phyloP scores from a whole-genome alignment of 176 grass and related monocot genomes.

The Poa annua region DNA sequence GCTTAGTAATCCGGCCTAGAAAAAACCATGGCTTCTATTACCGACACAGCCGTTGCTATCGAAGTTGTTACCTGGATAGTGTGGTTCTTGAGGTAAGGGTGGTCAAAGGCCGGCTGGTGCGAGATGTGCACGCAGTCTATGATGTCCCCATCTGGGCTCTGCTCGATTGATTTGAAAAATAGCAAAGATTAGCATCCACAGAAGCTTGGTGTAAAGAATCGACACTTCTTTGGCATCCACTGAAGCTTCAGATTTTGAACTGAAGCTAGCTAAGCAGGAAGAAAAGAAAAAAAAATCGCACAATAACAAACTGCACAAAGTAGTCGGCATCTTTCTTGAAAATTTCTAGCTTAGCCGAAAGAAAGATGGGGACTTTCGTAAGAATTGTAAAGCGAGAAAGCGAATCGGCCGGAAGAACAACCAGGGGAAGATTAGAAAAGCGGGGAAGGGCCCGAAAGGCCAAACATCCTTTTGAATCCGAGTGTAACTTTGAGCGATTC shows the following conservation, averaged over 20 bases:
- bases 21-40: not conserved
- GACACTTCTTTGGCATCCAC: not conserved
- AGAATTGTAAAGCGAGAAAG: slow-evolving; percentile 36
- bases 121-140: slow-evolving; percentile 97
- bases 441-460: not conserved
- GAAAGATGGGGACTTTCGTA: not conserved
- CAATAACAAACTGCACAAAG: slow-evolving; percentile 29
- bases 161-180: slow-evolving; percentile 36
- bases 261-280: not conserved
- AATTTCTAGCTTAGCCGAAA: not conserved
- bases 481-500: not conserved
- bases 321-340: slow-evolving; percentile 10
- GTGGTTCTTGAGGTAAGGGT: slow-evolving; percentile 93
- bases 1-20: not conserved
- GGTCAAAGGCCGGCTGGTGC: slow-evolving; percentile 91
- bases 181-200: slow-evolving; percentile 21
- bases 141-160: slow-evolving; percentile 95
- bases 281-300: slow-evolving; percentile 1
- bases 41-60: slow-evolving; percentile 18
- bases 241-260: not conserved
- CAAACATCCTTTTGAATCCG: slow-evolving; percentile 24
- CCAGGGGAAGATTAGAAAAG: slow-evolving; percentile 14
- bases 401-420: slow-evolving; percentile 38
- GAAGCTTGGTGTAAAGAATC: not conserved
- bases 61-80: slow-evolving; percentile 67